phyloP scores from a whole-genome alignment of 2,329 filamentous ascomycete species.

The Apiospora phragmitis region DNA sequence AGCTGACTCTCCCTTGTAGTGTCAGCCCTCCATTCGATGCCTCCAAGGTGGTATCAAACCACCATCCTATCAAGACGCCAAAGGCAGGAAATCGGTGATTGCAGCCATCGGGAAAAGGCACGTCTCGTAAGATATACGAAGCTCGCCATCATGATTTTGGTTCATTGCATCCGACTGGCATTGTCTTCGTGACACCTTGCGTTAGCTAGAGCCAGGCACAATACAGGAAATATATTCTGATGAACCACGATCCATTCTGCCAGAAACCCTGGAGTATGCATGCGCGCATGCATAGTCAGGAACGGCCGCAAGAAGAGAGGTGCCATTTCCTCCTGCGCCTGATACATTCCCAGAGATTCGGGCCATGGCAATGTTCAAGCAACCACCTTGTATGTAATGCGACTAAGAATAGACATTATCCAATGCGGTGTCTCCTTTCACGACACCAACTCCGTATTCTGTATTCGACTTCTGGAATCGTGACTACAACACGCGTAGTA shows the following conservation, averaged over 20 bases:
- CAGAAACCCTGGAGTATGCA: background rate
- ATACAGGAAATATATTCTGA: background rate
- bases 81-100: background rate
- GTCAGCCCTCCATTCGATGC: background rate
- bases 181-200: background rate
- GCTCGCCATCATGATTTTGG: background rate
- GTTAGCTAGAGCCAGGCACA: background rate
- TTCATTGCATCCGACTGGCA: background rate
- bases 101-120: background rate
- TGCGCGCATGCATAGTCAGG: background rate
- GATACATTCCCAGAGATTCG: constrained; percentile 1
- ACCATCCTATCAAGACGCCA: background rate
- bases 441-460: constrained; percentile 11
- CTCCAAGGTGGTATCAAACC: background rate
- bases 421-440: constrained; percentile 17
- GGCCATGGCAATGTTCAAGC: background rate
- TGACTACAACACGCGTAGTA: background rate
- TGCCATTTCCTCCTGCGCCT: background rate
- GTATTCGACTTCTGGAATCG: background rate
- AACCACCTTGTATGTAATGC: background rate
- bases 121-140: background rate
- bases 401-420: constrained; percentile 18
- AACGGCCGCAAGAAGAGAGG: background rate
- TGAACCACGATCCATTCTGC: background rate
- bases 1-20: background rate